phyloP scores from a whole-genome alignment of 495 filamentous ascomycete genomes.

The Aspergillus egyptiacus region DNA sequence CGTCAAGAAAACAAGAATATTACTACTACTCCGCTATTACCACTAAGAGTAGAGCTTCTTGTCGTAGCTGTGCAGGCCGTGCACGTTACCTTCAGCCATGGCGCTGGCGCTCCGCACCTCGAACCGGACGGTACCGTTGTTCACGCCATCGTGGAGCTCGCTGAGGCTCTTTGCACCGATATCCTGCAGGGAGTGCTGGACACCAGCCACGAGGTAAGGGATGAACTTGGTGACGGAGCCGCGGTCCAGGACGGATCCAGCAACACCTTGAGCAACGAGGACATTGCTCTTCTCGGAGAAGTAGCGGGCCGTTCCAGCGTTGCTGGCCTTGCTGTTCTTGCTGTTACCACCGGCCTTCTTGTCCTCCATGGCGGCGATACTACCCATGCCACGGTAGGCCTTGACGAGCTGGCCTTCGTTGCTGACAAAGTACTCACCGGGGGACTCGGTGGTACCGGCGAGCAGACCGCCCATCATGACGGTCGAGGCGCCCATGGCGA shows the following conservation, averaged over 20 bases:
- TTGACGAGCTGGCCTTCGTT: constrained; percentile 96
- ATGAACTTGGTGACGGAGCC: constrained; percentile 89
- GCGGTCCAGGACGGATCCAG: constrained; percentile 64
- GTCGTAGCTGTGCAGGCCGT: constrained; percentile 94
- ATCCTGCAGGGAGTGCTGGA: constrained; percentile 97
- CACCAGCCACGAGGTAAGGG: constrained; percentile 87
- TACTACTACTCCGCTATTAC: constrained; percentile 8
- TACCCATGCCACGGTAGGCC: constrained; percentile 97
- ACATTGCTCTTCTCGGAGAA: constrained; percentile 95
- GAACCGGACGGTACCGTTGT: constrained; percentile 75
- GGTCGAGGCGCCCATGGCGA: constrained; percentile 87
- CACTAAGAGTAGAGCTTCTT: constrained; percentile 94
- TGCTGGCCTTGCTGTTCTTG: constrained; percentile 76
- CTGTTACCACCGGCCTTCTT: constrained; percentile 70
- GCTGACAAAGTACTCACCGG: constrained; percentile 92
- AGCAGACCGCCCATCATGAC: constrained; percentile 99
- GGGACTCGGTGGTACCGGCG: constrained; percentile 95
- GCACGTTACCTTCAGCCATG: constrained; percentile 90
- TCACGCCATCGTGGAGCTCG: constrained; percentile 70
- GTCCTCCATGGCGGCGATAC: constrained; percentile 98
- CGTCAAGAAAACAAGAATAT: constrained; percentile 5
- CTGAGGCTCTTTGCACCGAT: constrained; percentile 75
- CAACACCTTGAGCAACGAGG: constrained; percentile 94
- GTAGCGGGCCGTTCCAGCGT: constrained; percentile 95
- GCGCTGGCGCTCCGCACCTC: constrained; percentile 92